Conservation (phyloP, 352 stramenopile species). For the Phytopythium boreale region DNA sequence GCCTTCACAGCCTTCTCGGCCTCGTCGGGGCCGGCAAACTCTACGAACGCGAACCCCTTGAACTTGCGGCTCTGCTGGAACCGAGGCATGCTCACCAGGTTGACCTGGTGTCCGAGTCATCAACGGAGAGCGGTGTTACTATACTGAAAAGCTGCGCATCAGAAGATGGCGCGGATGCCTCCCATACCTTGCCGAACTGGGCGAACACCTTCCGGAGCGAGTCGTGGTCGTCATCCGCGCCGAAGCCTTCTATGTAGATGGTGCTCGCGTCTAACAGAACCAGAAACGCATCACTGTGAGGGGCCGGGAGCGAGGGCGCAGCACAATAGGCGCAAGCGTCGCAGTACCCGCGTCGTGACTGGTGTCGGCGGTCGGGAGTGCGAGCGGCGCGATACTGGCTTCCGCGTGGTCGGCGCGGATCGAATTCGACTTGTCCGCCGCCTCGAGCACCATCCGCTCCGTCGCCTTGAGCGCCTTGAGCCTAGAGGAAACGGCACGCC, state of each 20-base stretch:
- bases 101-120: conserved; percentile 25
- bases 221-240: conserved; percentile 57
- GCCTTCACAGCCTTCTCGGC: conserved; percentile 26
- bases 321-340: background rate
- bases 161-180: background rate
- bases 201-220: conserved; percentile 54
- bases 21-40: conserved; percentile 46
- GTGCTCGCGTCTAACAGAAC: conserved; percentile 34
- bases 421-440: conserved; percentile 43
- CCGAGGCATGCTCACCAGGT: conserved; percentile 70
- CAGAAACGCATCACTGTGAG: background rate
- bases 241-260: conserved; percentile 78
- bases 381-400: conserved; percentile 42
- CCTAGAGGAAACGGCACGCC: too few relatives aligned
- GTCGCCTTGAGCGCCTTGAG: conserved; percentile 51
- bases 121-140: background rate
- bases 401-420: conserved; percentile 41
- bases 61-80: conserved; percentile 66
- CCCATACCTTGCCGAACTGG: conserved; percentile 57
- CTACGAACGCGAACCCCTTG: conserved; percentile 83
- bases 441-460: conserved; percentile 54
- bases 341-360: conserved; percentile 17
- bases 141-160: background rate
- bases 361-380: conserved; percentile 22
- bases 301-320: background rate